These are phyloP conservation scores for Diaporthe helianthi DNA, from an alignment of 2,329 filamentous ascomycete genomes.

Conservation along the genomic window DNA sequence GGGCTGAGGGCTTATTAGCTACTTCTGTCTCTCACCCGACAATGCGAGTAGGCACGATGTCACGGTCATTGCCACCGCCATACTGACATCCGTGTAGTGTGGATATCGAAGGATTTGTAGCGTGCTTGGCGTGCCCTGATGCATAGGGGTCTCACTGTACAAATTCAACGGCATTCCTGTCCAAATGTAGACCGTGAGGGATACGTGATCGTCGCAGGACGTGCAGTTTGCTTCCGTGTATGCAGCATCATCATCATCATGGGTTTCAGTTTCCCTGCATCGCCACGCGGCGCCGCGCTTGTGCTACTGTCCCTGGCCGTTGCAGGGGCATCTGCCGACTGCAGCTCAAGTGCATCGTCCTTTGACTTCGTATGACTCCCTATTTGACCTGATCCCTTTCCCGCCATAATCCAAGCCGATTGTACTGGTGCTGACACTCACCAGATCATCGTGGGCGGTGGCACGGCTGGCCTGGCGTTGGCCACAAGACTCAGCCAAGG, in stretches of 20 bases:
- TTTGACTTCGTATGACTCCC: slow-evolving; percentile 13
- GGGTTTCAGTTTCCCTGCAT: neutral
- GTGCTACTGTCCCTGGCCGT: slow-evolving; percentile 3
- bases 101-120: slow-evolving; percentile 23
- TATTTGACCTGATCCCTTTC: neutral
- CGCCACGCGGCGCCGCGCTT: neutral
- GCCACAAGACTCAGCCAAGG: slow-evolving; percentile 55
- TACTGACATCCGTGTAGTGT: neutral
- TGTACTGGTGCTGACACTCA: neutral
- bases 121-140: slow-evolving; percentile 9
- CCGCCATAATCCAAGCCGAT: neutral
- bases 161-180: neutral
- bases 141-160: slow-evolving; percentile 1
- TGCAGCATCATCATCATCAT: neutral
- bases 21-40: slow-evolving; percentile 5
- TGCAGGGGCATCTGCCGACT: slow-evolving; percentile 1
- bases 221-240: neutral
- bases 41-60: slow-evolving; percentile 14
- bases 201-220: neutral
- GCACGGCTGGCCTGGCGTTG: slow-evolving; percentile 60
- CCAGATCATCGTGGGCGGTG: slow-evolving; percentile 57
- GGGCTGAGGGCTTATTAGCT: slow-evolving; percentile 11
- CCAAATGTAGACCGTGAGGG: neutral
- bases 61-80: slow-evolving; percentile 5
- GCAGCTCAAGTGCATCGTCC: neutral